Evolutionary conservation across 352 stramenopile genomes (phyloP).

Genomic region (Globisporangium viniferum): DNA sequence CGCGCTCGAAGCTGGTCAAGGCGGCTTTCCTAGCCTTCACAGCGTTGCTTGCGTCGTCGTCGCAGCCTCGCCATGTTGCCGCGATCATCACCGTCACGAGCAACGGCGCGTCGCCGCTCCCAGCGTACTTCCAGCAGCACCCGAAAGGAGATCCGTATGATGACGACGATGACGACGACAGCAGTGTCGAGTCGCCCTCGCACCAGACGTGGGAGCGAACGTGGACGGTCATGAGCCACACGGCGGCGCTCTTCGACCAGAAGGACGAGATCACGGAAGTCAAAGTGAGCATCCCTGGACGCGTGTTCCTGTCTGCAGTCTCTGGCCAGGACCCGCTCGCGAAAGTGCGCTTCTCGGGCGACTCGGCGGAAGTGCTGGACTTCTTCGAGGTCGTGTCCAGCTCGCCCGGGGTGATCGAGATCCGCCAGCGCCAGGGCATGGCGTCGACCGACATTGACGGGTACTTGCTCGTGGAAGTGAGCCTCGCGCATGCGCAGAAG

Average conservation of each 20-base stretch:
- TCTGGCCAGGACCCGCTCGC: conserved; percentile 14
- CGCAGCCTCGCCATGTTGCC: not conserved
- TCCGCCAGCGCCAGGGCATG: conserved; percentile 2
- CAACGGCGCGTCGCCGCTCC: not conserved
- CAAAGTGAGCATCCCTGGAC: conserved; percentile 48
- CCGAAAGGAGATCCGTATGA: not conserved
- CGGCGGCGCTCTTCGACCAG: not conserved
- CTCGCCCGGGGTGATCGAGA: conserved; percentile 1
- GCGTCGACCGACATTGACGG: not conserved
- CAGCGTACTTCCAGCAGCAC: not conserved
- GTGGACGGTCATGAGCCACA: conserved; percentile 38
- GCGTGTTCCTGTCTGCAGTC: conserved; percentile 48
- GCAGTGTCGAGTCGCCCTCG: conserved; percentile 7
- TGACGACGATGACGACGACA: not conserved
- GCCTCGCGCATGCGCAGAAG: conserved; percentile 1
- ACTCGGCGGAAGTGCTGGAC: conserved; percentile 13
- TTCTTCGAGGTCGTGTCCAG: conserved; percentile 10
- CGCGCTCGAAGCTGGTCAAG: not conserved
- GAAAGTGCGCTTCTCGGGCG: conserved; percentile 10
- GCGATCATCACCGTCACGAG: not conserved
- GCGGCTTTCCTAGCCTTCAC: not conserved
- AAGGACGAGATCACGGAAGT: conserved; percentile 36
- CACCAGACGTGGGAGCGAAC: conserved; percentile 38
- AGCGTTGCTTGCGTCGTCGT: not conserved
- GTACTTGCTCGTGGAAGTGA: conserved; percentile 10